phyloP scores from a whole-genome alignment of 2,329 filamentous ascomycete genomes.

The Zymoseptoria ardabiliae region DNA sequence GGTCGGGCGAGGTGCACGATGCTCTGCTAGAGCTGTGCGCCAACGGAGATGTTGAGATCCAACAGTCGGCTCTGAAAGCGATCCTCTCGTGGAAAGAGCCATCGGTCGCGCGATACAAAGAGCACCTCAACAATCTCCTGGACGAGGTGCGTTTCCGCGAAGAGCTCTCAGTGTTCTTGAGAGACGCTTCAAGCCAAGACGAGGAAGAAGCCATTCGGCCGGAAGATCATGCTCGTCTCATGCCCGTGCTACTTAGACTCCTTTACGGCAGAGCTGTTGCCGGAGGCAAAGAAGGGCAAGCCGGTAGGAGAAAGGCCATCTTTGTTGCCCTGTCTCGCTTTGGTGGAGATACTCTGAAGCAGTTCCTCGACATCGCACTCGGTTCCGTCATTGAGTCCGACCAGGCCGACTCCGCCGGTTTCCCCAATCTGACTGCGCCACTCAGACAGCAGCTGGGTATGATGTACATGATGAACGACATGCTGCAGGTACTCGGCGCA shows the following conservation, averaged over 20 bases:
- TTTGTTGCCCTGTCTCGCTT: conserved; percentile 76
- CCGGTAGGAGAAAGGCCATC: conserved; percentile 64
- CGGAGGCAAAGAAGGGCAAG: conserved; percentile 72
- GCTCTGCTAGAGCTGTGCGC: conserved; percentile 68
- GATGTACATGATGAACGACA: conserved; percentile 80
- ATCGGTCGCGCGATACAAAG: conserved; percentile 68
- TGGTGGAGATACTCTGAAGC: conserved; percentile 63
- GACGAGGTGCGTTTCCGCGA: conserved; percentile 91
- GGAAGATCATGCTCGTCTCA: conserved; percentile 62
- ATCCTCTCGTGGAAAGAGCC: conserved; percentile 84
- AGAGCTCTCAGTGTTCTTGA: conserved; percentile 79
- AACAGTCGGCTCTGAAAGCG: conserved; percentile 75
- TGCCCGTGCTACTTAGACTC: conserved; percentile 79
- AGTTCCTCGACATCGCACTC: conserved; percentile 76
- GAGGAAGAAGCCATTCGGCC: conserved; percentile 58
- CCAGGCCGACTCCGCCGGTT: background rate
- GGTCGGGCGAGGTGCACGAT: conserved; percentile 65
- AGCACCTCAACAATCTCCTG: conserved; percentile 76
- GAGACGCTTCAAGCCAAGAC: conserved; percentile 36
- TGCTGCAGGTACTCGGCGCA: conserved; percentile 75
- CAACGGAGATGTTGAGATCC: conserved; percentile 85
- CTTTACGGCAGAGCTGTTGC: conserved; percentile 84
- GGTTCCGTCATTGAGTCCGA: conserved; percentile 42
- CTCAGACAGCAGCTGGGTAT: conserved; percentile 79
- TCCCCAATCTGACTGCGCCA: conserved; percentile 6